Evolutionary conservation across 805 yeast species (phyloP), one percentile per base, ranked within the genome.

Genomic region (Brettanomyces nanus): DNA sequence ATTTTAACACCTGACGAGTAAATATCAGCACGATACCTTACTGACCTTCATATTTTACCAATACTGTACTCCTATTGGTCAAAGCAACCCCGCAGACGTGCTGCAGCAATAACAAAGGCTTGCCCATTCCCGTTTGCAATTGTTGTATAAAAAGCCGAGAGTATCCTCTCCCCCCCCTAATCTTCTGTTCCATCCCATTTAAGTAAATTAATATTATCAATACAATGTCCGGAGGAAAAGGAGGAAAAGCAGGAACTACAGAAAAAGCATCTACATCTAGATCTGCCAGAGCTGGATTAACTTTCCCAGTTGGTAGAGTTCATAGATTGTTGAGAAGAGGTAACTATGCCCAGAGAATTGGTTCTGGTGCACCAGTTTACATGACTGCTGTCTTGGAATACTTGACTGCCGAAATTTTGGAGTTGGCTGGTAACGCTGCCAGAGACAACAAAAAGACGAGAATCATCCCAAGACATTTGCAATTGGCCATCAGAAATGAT

Each of bases 231-330:
- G 83, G 85, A 60, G 85, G 85, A 60, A 80, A 80, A 73, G 86
- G 86, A 58, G 92, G 92, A 63, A 89, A 89, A 73, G 95, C 96
- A 63, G 94, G 95, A 62, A 74, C 95, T 53, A 69, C 94, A 58
- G 89, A 86, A 65, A 90, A 90, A 73, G 87, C 95, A 60, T 82
- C 97, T 62, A 92, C 90, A 74, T 84, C 97, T 41, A 86, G 97
- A 80, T 90, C 97, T 55, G 81, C 96, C 49, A 90, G 87, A 77
- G 97, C 97, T 63, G 97, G 97, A 68, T 79, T 90, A 63, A 85
- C 95, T 58, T 90, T 90, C 94, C 97, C 97, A 73, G 97, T 90
- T 54, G 97, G 97, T 69, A 89, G 97, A 80, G 92, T 90, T 55
- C 96, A 90, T 76, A 81, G 97, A 73, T 77, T 89, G 56, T 72